A percentile compares a stretch with the other conserved stretches of the same genome.
Evolutionary conservation across 2,329 filamentous ascomycete species (phyloP).

Genomic region (Capronia americana): DNA sequence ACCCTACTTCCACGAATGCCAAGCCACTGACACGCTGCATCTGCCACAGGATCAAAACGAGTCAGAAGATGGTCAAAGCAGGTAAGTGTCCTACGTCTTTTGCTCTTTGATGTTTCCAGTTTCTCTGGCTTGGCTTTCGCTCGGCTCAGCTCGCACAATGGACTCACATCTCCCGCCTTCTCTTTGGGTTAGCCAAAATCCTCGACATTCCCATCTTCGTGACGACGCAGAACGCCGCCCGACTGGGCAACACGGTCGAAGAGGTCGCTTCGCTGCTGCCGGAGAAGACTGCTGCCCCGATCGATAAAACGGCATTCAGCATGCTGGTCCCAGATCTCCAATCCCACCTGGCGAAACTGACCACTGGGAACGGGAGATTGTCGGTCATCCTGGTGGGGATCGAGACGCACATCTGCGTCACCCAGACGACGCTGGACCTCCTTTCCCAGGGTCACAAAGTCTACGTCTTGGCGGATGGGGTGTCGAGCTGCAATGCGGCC

Average conservation of each 20-base stretch:
- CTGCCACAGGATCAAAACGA: constrained; percentile 20
- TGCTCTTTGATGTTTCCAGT: background rate
- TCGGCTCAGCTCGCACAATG: background rate
- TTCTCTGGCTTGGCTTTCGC: background rate
- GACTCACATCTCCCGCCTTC: constrained; percentile 40
- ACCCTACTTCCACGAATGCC: background rate
- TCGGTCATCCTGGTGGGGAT: constrained; percentile 85
- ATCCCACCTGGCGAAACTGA: constrained; percentile 28
- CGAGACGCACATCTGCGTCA: constrained; percentile 92
- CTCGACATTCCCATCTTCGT: constrained; percentile 80
- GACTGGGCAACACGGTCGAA: constrained; percentile 79
- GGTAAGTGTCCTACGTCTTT: constrained; percentile 38
- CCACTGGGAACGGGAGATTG: constrained; percentile 48
- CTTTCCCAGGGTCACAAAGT: constrained; percentile 76
- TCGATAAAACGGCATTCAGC: constrained; percentile 89
- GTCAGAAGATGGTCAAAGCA: constrained; percentile 72
- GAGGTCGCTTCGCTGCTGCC: constrained; percentile 66
- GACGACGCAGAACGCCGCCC: constrained; percentile 81
- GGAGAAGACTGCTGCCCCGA: constrained; percentile 59
- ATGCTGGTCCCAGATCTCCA: constrained; percentile 74
- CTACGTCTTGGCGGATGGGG: constrained; percentile 86
- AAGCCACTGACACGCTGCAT: background rate
- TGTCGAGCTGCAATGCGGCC: constrained; percentile 82
- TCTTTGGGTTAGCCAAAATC: constrained; percentile 51
- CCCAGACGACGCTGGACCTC: constrained; percentile 87